Percentiles rank a stretch among this genome's conserved stretches.
Evolutionary conservation across 345 rosid genomes (phyloP).

Genomic region (Populus alba): DNA sequence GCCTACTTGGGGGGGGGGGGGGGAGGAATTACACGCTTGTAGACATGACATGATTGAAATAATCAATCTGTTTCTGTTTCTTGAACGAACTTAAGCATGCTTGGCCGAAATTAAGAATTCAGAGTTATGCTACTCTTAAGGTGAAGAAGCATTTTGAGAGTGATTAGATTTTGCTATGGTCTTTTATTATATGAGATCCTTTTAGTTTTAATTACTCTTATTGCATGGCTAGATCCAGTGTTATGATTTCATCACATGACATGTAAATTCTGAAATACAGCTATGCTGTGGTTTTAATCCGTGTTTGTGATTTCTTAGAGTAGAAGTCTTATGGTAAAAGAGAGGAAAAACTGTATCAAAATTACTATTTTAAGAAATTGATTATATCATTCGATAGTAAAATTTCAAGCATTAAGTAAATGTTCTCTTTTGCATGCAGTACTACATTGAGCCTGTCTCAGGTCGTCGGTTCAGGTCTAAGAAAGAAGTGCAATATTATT

Average conservation of each 20-base stretch:
- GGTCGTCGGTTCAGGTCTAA: conserved; percentile 44
- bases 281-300: not conserved
- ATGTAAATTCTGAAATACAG: not conserved
- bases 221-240: not conserved
- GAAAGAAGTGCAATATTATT: conserved; percentile 44
- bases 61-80: not conserved
- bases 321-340: not conserved
- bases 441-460: conserved; percentile 37
- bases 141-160: not conserved
- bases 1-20: not conserved
- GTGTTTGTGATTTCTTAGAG: not conserved
- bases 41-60: not conserved
- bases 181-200: not conserved
- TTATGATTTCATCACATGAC: not conserved
- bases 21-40: not conserved
- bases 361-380: not conserved
- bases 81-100: not conserved
- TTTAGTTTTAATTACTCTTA: not conserved
- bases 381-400: not conserved
- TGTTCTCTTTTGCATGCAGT: conserved; percentile 32
- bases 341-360: not conserved
- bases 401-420: not conserved
- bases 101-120: not conserved
- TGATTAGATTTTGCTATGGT: not conserved
- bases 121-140: not conserved